Percentiles rank a stretch among this genome's conserved stretches.
Evolutionary conservation across 495 filamentous ascomycete species (phyloP).

Genomic region (Penicillium roqueforti): DNA sequence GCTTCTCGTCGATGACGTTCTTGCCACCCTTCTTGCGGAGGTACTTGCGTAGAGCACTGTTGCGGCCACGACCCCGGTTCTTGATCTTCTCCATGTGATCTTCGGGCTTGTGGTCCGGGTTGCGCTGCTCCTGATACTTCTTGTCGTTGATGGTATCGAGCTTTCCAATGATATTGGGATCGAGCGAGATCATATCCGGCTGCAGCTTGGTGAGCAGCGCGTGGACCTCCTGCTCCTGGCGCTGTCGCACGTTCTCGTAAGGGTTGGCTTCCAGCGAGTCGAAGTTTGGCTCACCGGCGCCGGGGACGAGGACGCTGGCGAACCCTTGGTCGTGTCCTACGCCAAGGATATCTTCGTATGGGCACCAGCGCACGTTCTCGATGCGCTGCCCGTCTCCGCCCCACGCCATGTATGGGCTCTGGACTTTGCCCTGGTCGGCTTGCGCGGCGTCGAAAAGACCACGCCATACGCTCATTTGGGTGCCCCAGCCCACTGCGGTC

Average conservation of each 20-base stretch:
- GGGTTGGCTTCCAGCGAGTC: slow-evolving; percentile 92
- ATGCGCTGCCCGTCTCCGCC: slow-evolving; percentile 80
- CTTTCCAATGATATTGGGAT: slow-evolving; percentile 84
- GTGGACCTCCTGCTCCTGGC: slow-evolving; percentile 90
- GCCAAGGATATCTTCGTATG: slow-evolving; percentile 89
- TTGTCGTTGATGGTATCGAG: slow-evolving; percentile 73
- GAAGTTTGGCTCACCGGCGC: slow-evolving; percentile 94
- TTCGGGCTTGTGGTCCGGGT: slow-evolving; percentile 68
- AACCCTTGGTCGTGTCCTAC: slow-evolving; percentile 82
- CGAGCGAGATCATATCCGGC: slow-evolving; percentile 93
- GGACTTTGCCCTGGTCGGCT: slow-evolving; percentile 69
- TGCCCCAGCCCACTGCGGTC: slow-evolving; percentile 89
- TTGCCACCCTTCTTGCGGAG: slow-evolving; percentile 81
- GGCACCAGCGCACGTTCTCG: slow-evolving; percentile 84
- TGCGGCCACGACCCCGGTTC: slow-evolving; percentile 85
- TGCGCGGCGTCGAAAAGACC: slow-evolving; percentile 72
- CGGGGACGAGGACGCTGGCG: slow-evolving; percentile 82
- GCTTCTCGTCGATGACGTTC: slow-evolving; percentile 90
- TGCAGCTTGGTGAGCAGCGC: slow-evolving; percentile 86
- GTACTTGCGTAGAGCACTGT: slow-evolving; percentile 78
- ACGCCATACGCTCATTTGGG: slow-evolving; percentile 82
- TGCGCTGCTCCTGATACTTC: slow-evolving; percentile 66
- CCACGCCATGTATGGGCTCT: slow-evolving; percentile 90
- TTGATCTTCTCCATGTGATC: slow-evolving; percentile 66
- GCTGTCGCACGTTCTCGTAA: slow-evolving; percentile 91